Percentiles rank a stretch among this genome's conserved stretches.
Conservation (phyloP, 768 basidiomycete genomes). For the Cytidiella melzeri region DNA sequence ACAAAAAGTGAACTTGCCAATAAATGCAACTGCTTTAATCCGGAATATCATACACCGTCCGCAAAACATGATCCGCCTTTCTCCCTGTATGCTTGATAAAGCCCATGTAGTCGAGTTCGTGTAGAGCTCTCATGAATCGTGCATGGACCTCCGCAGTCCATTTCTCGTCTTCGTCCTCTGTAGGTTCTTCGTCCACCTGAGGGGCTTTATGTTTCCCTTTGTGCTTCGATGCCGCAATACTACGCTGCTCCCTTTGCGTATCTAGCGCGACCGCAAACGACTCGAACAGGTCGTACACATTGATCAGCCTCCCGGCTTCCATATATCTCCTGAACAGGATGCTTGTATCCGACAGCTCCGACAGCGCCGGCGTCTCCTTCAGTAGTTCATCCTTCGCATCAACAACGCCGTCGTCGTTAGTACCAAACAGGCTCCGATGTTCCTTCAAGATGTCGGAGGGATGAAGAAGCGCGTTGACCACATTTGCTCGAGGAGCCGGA, state of each 20-base stretch:
- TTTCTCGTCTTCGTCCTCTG: constrained; percentile 34
- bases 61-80: constrained; percentile 70
- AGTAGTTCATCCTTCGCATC: constrained; percentile 16
- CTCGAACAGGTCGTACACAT: constrained; percentile 86
- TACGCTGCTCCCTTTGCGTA: constrained; percentile 35
- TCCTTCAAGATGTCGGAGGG: constrained; percentile 43
- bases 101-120: constrained; percentile 77
- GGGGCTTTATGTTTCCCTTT: constrained; percentile 7
- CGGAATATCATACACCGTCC: constrained; percentile 54
- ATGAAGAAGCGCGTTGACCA: constrained; percentile 54
- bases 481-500: constrained; percentile 56
- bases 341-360: constrained; percentile 65
- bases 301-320: constrained; percentile 77
- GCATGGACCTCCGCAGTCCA: constrained; percentile 68
- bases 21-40: too few relatives aligned
- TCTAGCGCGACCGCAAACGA: constrained; percentile 67
- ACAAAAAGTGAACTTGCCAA: neutral
- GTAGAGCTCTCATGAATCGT: constrained; percentile 71
- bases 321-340: constrained; percentile 74
- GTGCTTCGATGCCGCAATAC: neutral
- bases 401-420: neutral
- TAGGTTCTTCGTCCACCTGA: constrained; percentile 19
- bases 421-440: constrained; percentile 7
- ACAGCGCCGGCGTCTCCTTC: constrained; percentile 25
- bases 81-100: constrained; percentile 75